phyloP scores from a whole-genome alignment of 2,329 filamentous ascomycete species.

The Diaporthe ampelina region DNA sequence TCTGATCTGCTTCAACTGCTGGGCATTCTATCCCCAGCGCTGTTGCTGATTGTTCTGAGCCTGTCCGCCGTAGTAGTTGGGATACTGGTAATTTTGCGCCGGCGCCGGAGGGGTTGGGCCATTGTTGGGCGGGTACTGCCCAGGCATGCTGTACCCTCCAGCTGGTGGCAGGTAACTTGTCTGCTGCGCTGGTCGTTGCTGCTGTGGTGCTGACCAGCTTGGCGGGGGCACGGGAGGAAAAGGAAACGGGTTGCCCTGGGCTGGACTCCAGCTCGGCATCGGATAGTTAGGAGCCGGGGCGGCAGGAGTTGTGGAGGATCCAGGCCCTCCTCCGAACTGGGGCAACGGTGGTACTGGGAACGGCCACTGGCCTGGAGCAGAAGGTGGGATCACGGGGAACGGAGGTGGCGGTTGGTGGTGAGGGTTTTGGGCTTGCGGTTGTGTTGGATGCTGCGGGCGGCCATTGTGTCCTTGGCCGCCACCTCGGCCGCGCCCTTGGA shows the following conservation, averaged over 20 bases:
- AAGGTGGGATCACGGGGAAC: slow-evolving; percentile 42
- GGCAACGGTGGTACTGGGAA: slow-evolving; percentile 39
- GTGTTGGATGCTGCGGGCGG: slow-evolving; percentile 29
- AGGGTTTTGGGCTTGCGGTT: slow-evolving; percentile 42
- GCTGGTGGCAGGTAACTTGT: slow-evolving; percentile 39
- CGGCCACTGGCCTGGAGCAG: slow-evolving; percentile 44
- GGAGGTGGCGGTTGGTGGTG: slow-evolving; percentile 46
- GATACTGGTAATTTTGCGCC: slow-evolving; percentile 39
- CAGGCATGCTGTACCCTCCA: slow-evolving; percentile 39
- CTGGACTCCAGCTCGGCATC: slow-evolving; percentile 38
- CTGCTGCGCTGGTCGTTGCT: slow-evolving; percentile 37
- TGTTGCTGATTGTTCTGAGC: slow-evolving; percentile 40
- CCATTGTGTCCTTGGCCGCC: slow-evolving; percentile 53
- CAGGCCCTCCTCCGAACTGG: slow-evolving; percentile 38
- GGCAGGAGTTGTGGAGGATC: slow-evolving; percentile 33
- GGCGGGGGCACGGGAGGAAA: slow-evolving; percentile 39
- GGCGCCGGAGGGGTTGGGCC: slow-evolving; percentile 33
- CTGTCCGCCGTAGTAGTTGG: slow-evolving; percentile 41
- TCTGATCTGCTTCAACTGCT: slow-evolving; percentile 24
- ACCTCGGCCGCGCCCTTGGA: slow-evolving; percentile 57
- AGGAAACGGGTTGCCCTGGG: slow-evolving; percentile 39
- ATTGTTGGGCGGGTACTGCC: slow-evolving; percentile 37
- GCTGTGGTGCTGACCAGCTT: slow-evolving; percentile 34
- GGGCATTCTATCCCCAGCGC: slow-evolving; percentile 39
- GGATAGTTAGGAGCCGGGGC: slow-evolving; percentile 39